Evolutionary conservation across 352 stramenopile genomes (phyloP).

Genomic region (Pythium periplocum): DNA sequence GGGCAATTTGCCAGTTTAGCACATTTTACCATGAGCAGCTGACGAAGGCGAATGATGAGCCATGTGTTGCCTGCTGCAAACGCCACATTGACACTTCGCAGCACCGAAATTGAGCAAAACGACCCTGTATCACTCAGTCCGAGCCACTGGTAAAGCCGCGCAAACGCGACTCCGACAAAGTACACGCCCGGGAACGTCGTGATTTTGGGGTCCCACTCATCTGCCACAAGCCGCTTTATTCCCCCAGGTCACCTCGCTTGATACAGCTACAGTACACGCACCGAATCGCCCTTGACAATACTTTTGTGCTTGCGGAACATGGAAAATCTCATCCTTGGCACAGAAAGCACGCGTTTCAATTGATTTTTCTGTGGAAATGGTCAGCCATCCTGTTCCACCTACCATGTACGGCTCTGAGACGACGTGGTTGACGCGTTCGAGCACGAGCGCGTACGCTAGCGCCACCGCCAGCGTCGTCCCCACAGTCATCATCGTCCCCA

Average conservation of each 20-base stretch:
- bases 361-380: too few relatives aligned
- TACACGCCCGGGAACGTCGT: constrained; percentile 91
- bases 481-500: too few relatives aligned
- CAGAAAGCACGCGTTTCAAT: not conserved
- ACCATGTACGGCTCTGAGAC: constrained; percentile 67
- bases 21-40: constrained; percentile 23
- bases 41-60: constrained; percentile 45
- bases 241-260: too few relatives aligned
- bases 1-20: too few relatives aligned
- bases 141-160: constrained; percentile 16
- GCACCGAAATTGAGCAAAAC: constrained; percentile 53
- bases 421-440: constrained; percentile 28
- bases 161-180: constrained; percentile 42
- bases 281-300: constrained; percentile 71
- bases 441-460: constrained; percentile 21
- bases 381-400: not conserved
- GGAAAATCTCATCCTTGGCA: constrained; percentile 81
- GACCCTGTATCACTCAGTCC: not conserved
- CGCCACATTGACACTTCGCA: constrained; percentile 78
- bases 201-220: constrained; percentile 89
- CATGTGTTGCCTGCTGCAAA: constrained; percentile 60
- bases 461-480: constrained; percentile 2
- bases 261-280: constrained; percentile 19
- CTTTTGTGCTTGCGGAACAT: constrained; percentile 73
- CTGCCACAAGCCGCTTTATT: constrained; percentile 17